phyloP scores from a whole-genome alignment of 805 yeast species.

The Candida caryicola region DNA sequence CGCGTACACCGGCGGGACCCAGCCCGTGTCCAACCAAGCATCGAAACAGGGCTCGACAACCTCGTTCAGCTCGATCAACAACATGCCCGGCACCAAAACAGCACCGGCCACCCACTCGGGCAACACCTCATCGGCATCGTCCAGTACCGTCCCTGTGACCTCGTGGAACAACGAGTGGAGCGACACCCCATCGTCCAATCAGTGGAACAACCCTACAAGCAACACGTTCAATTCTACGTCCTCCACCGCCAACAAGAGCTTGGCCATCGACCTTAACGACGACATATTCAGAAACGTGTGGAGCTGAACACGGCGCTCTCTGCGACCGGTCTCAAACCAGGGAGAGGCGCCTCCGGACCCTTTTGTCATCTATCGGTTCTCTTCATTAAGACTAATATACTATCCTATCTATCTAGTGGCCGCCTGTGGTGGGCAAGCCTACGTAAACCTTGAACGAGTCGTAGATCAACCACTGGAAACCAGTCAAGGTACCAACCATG shows the following conservation, averaged over 20 bases:
- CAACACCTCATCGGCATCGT: not conserved
- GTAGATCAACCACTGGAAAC: slow-evolving; percentile 94
- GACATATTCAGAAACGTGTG: slow-evolving; percentile 71
- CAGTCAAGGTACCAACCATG: slow-evolving; percentile 97
- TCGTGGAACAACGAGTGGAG: slow-evolving; percentile 38
- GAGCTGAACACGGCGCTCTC: slow-evolving; percentile 46
- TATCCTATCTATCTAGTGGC: slow-evolving; percentile 26
- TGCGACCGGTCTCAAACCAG: no score
- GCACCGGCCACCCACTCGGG: slow-evolving; percentile 1
- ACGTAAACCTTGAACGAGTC: slow-evolving; percentile 93
- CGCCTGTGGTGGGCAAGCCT: slow-evolving; percentile 94
- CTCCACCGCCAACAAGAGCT: slow-evolving; percentile 11
- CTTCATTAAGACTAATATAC: no score
- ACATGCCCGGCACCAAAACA: not conserved
- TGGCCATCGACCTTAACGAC: slow-evolving; percentile 43
- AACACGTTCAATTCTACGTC: slow-evolving; percentile 2
- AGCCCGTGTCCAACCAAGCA: slow-evolving; percentile 1
- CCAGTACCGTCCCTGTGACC: slow-evolving; percentile 1
- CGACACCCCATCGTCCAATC: slow-evolving; percentile 17
- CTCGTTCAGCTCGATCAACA: slow-evolving; percentile 5
- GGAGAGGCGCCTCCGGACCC: no score
- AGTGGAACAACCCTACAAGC: not conserved
- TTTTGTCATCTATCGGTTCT: no score
- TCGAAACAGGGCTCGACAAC: slow-evolving; percentile 8
- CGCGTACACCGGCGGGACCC: not conserved